Percentiles rank a stretch among this genome's conserved stretches.
Conservation (phyloP, 495 filamentous ascomycete species). For the Aspergillus coremiiformis region DNA sequence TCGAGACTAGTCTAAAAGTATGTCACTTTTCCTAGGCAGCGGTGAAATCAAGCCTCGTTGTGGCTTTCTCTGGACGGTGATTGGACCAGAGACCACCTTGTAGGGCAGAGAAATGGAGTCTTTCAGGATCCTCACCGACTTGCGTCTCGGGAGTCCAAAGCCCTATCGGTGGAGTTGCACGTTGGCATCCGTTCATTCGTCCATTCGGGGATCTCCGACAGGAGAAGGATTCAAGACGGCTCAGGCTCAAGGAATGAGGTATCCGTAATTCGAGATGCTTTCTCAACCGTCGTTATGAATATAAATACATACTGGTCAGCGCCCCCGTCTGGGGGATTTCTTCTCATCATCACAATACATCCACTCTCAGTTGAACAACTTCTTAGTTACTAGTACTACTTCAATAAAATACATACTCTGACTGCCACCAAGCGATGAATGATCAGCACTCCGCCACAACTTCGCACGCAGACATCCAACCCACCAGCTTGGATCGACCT, state of each 20-base stretch:
- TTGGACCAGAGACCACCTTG: neutral
- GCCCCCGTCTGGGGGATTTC: neutral
- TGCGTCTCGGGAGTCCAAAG: constrained; percentile 5
- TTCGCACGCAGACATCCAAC: constrained; percentile 13
- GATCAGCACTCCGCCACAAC: neutral
- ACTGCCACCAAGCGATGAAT: neutral
- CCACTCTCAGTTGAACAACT: neutral
- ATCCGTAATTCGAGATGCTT: too few species aligned
- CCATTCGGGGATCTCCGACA: constrained; percentile 1
- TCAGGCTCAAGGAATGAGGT: neutral
- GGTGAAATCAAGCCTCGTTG: constrained; percentile 10
- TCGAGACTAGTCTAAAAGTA: too few species aligned
- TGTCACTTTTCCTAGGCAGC: neutral
- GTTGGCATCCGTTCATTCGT: constrained; percentile 16
- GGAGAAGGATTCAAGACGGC: too few species aligned
- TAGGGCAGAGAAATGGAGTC: constrained; percentile 7
- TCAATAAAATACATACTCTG: neutral
- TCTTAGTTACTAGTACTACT: neutral
- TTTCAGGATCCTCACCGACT: constrained; percentile 1
- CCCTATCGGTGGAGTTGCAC: constrained; percentile 13
- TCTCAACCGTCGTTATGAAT: too few species aligned
- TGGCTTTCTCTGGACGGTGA: neutral
- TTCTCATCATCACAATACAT: neutral
- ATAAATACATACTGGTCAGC: neutral
- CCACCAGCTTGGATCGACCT: neutral